These are phyloP conservation scores for Nemania diffusa DNA, from an alignment of 2,329 filamentous ascomycete species.

Conservation along the genomic window DNA sequence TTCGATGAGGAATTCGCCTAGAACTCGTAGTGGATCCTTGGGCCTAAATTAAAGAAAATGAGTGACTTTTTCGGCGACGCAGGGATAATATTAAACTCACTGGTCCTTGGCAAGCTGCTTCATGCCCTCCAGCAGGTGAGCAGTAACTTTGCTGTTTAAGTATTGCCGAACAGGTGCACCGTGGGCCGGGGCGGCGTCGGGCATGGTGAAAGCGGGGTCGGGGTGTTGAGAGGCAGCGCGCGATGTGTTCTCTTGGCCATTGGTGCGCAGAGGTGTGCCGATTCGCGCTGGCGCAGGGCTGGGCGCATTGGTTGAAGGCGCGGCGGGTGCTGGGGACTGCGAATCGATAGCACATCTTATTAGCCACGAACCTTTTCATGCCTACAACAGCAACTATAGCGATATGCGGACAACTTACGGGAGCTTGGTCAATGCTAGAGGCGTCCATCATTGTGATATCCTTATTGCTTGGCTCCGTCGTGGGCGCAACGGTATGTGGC, in stretches of 20 bases:
- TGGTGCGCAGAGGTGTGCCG: constrained; percentile 59
- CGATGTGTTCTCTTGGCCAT: constrained; percentile 56
- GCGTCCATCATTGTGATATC: constrained; percentile 59
- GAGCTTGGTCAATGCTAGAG: constrained; percentile 52
- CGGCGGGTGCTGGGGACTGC: constrained; percentile 54
- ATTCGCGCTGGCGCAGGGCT: constrained; percentile 57
- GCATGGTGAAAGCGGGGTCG: constrained; percentile 64
- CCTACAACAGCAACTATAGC: too few relatives aligned
- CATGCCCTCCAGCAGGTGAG: constrained; percentile 77
- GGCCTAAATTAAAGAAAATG: constrained; percentile 59
- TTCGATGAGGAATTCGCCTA: constrained; percentile 77
- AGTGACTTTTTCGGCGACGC: constrained; percentile 9
- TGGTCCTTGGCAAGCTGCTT: constrained; percentile 76
- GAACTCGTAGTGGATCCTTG: constrained; percentile 71
- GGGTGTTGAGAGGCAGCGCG: constrained; percentile 68
- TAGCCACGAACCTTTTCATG: too few relatives aligned
- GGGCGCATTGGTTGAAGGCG: constrained; percentile 46
- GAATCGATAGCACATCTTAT: constrained; percentile 30
- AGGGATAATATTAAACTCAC: constrained; percentile 58
- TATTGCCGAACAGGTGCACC: constrained; percentile 77
- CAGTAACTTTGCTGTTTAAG: constrained; percentile 76
- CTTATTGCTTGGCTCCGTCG: constrained; percentile 36
- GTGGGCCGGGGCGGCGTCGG: constrained; percentile 68
- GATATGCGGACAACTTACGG: constrained; percentile 48
- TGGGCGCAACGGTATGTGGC: constrained; percentile 30